Conservation (phyloP, 169 alveolate genomes). For the Plasmodium falciparum region DNA sequence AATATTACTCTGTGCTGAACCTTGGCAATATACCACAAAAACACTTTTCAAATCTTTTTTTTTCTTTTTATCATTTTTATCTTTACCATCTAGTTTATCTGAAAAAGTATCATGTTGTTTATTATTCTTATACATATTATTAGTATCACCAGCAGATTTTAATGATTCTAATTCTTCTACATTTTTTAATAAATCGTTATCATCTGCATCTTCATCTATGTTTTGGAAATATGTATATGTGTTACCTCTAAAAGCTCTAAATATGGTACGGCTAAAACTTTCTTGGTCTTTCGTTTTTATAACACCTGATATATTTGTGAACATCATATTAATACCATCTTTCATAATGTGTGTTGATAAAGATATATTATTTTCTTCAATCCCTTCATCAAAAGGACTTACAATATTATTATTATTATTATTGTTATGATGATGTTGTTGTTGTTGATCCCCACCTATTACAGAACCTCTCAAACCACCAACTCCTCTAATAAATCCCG, state of each 20-base stretch:
- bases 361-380: slow-evolving; percentile 78
- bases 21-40: slow-evolving; percentile 95
- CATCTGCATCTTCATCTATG: slow-evolving; percentile 85
- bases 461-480: neutral
- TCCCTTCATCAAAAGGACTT: slow-evolving; percentile 69
- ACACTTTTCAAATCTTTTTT: slow-evolving; percentile 88
- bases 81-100: neutral
- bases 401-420: neutral
- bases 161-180: slow-evolving; percentile 71
- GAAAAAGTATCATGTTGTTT: neutral
- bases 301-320: slow-evolving; percentile 94
- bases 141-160: neutral
- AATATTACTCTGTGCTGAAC: slow-evolving; percentile 89
- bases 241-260: slow-evolving; percentile 98
- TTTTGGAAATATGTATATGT: slow-evolving; percentile 94
- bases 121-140: slow-evolving; percentile 7
- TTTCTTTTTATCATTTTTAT: slow-evolving; percentile 11
- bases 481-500: slow-evolving; percentile 39
- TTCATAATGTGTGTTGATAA: slow-evolving; percentile 73
- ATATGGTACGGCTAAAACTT: slow-evolving; percentile 95
- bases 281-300: slow-evolving; percentile 92
- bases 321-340: slow-evolving; percentile 82
- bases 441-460: no score
- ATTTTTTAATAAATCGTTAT: slow-evolving; percentile 62
- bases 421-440: neutral